Evolutionary conservation across 1,284 basidiomycete species (phyloP).

Genomic region (Ustilago esculenta): DNA sequence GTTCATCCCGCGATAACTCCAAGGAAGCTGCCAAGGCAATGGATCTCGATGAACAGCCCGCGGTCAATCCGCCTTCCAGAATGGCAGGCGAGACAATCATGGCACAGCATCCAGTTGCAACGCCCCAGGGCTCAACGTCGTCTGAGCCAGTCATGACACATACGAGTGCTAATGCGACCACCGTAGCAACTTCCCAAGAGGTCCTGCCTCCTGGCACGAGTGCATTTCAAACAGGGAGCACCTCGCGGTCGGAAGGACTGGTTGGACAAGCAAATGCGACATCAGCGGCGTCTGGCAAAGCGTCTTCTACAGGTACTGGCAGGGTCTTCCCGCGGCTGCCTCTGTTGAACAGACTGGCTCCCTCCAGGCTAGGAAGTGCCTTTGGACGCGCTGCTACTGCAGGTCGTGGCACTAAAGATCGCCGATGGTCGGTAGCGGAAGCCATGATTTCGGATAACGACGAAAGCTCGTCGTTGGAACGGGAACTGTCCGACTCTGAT

Average conservation of each 20-base stretch:
- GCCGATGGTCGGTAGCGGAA: constrained; percentile 25
- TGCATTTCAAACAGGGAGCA: too few relatives aligned
- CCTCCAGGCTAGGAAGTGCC: constrained; percentile 1
- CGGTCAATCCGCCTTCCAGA: too few relatives aligned
- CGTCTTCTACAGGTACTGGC: background rate
- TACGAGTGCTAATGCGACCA: too few relatives aligned
- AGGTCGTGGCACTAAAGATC: constrained; percentile 30
- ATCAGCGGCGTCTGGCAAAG: background rate
- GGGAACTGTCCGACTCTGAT: constrained; percentile 23
- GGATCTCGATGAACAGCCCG: background rate
- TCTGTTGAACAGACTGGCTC: constrained; percentile 6
- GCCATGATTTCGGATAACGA: constrained; percentile 18
- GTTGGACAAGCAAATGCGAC: background rate
- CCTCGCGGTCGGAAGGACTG: background rate
- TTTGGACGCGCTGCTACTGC: constrained; percentile 7
- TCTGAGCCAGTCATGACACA: background rate
- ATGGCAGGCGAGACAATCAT: too few relatives aligned
- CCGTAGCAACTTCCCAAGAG: too few relatives aligned
- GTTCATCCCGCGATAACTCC: background rate
- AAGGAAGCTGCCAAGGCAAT: background rate
- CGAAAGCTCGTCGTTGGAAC: constrained; percentile 7
- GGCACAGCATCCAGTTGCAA: background rate
- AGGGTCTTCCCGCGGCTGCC: constrained; percentile 5
- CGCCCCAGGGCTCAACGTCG: background rate
- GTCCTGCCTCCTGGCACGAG: too few relatives aligned